Percentiles rank a stretch among this genome's conserved stretches.
Conservation (phyloP, 192 early-diverging fungal genomes). For the Thoreauomyces humboldtii region DNA sequence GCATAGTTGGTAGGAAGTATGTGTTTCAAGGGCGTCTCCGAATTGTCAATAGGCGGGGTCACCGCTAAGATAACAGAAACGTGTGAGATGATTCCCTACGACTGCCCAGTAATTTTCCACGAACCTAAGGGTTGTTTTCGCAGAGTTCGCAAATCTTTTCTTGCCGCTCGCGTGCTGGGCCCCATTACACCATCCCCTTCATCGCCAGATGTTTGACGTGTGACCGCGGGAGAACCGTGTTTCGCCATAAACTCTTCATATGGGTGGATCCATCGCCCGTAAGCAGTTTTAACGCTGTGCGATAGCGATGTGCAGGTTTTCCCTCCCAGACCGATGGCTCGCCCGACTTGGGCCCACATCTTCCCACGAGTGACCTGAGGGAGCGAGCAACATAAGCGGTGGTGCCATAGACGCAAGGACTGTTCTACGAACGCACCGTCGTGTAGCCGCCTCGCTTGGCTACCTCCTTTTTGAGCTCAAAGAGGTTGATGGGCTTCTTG, state of each 20-base stretch:
- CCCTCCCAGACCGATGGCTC: constrained; percentile 34
- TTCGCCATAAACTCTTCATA: constrained; percentile 46
- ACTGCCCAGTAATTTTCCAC: too few relatives aligned
- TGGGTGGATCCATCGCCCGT: constrained; percentile 46
- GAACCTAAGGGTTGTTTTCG: too few relatives aligned
- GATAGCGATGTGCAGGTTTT: constrained; percentile 28
- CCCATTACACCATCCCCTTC: not conserved
- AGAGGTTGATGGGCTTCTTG: constrained; percentile 83
- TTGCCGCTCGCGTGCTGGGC: constrained; percentile 4
- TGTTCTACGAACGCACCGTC: too few relatives aligned
- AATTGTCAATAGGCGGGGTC: too few relatives aligned
- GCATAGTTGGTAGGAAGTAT: constrained; percentile 11
- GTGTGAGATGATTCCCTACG: too few relatives aligned
- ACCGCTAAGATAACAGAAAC: too few relatives aligned
- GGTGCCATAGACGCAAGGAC: too few relatives aligned
- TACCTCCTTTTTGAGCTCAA: constrained; percentile 79
- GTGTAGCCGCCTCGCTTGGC: constrained; percentile 70
- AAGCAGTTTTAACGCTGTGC: constrained; percentile 34
- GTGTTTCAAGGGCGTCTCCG: too few relatives aligned
- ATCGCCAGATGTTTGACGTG: constrained; percentile 1
- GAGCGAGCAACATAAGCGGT: too few relatives aligned
- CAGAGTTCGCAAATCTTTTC: too few relatives aligned
- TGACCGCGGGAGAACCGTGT: constrained; percentile 11
- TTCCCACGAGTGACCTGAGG: constrained; percentile 64
- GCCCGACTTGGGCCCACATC: constrained; percentile 86